Evolutionary conservation across 805 yeast genomes (phyloP).

Genomic region (Ogataea ramenticola): DNA sequence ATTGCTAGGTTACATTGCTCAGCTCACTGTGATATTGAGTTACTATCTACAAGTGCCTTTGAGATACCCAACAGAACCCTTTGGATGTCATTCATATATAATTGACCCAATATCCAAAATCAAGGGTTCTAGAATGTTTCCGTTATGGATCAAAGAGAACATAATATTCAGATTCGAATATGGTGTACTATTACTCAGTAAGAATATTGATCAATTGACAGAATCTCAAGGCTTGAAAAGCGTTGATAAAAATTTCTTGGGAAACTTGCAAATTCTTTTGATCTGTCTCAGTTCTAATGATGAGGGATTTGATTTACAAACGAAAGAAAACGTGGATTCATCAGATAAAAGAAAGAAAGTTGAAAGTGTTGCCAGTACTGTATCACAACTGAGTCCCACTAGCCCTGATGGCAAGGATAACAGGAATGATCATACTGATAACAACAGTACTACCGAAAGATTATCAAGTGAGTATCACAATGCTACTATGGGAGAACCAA

Average conservation of each 20-base stretch:
- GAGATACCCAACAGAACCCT: slow-evolving; percentile 40
- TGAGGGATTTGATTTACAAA: too few relatives aligned
- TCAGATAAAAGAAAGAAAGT: too few relatives aligned
- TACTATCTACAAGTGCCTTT: slow-evolving; percentile 35
- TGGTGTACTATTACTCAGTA: slow-evolving; percentile 37
- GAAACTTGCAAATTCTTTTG: slow-evolving; percentile 27
- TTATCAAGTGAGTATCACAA: neutral
- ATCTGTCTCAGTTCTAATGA: slow-evolving; percentile 21
- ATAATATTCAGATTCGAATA: slow-evolving; percentile 39
- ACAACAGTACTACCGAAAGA: neutral
- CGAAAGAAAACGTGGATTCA: too few relatives aligned
- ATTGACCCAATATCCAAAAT: slow-evolving; percentile 39
- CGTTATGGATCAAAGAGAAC: slow-evolving; percentile 42
- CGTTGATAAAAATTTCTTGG: slow-evolving; percentile 25
- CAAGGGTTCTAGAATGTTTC: slow-evolving; percentile 33
- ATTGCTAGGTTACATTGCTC: slow-evolving; percentile 40
- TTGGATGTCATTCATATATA: slow-evolving; percentile 42
- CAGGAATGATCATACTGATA: too few relatives aligned
- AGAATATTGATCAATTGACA: slow-evolving; percentile 39
- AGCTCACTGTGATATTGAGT: slow-evolving; percentile 33
- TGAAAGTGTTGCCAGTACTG: too few relatives aligned
- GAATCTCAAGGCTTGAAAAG: slow-evolving; percentile 22
- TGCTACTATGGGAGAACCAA: neutral
- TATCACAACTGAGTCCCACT: too few relatives aligned
- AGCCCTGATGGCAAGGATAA: too few relatives aligned